A percentile compares a stretch with the other conserved stretches of the same genome.
Conservation (phyloP, 768 basidiomycete genomes). For the Paxillus ammoniavirescens region DNA sequence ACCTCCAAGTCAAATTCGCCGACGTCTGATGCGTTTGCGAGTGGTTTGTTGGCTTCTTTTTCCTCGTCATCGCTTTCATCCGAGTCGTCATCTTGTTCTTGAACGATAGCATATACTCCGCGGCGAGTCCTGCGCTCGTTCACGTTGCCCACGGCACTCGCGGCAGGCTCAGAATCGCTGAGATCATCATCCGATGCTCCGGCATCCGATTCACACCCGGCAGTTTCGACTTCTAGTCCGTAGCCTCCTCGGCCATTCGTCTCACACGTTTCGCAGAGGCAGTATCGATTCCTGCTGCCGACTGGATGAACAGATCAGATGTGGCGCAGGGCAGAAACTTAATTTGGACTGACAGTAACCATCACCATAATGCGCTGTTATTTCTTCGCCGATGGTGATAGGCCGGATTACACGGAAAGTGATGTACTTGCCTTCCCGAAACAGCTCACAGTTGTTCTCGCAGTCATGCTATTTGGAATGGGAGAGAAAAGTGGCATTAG, state of each 20-base stretch:
- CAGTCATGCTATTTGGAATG: slow-evolving; percentile 71
- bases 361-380: slow-evolving; percentile 88
- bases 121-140: slow-evolving; percentile 80
- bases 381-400: slow-evolving; percentile 80
- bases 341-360: slow-evolving; percentile 71
- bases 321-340: slow-evolving; percentile 18
- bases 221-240: slow-evolving; percentile 47
- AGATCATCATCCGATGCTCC: slow-evolving; percentile 32
- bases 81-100: slow-evolving; percentile 56
- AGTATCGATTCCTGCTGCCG: slow-evolving; percentile 68
- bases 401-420: slow-evolving; percentile 82
- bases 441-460: slow-evolving; percentile 84
- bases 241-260: slow-evolving; percentile 74
- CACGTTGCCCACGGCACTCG: slow-evolving; percentile 55
- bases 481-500: not conserved
- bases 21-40: slow-evolving; percentile 46
- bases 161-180: slow-evolving; percentile 42
- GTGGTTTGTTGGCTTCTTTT: slow-evolving; percentile 45
- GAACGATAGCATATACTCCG: slow-evolving; percentile 74
- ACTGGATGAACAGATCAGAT: slow-evolving; percentile 43
- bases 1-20: slow-evolving; percentile 56
- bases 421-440: slow-evolving; percentile 86
- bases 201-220: slow-evolving; percentile 48
- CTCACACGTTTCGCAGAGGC: slow-evolving; percentile 87
- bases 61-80: slow-evolving; percentile 61